These are phyloP conservation scores for Diaporthe amygdali DNA, from an alignment of 2,329 filamentous ascomycete species.

Conservation along the genomic window DNA sequence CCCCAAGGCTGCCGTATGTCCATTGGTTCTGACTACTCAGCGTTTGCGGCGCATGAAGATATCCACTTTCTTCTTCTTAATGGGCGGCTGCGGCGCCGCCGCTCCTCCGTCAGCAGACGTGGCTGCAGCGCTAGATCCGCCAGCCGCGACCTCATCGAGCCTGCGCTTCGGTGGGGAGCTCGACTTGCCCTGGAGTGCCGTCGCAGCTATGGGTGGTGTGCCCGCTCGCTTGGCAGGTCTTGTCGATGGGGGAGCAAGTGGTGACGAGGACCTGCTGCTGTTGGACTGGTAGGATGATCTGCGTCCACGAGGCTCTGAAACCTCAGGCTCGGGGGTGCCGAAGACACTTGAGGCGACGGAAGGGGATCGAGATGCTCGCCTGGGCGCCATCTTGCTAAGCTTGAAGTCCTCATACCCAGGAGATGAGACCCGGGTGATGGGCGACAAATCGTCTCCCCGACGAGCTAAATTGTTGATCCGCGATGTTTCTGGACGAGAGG, in stretches of 20 bases:
- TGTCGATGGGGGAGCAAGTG: constrained; percentile 12
- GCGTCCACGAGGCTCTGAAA: neutral
- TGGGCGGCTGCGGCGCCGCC: constrained; percentile 18
- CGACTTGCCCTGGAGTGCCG: neutral
- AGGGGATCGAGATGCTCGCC: constrained; percentile 3
- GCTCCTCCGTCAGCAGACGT: constrained; percentile 23
- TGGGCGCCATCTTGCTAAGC: neutral
- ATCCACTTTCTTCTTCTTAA: constrained; percentile 52
- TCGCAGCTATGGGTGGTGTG: neutral
- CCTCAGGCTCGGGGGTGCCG: neutral
- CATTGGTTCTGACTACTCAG: constrained; percentile 18
- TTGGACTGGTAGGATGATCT: constrained; percentile 16
- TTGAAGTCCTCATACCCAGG: neutral
- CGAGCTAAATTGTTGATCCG: constrained; percentile 5
- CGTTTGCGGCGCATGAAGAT: constrained; percentile 56
- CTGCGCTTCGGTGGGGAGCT: neutral
- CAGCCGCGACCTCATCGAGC: neutral
- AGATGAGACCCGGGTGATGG: neutral
- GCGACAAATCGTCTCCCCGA: neutral
- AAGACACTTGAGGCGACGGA: neutral
- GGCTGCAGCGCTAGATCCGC: constrained; percentile 5
- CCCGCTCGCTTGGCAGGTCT: neutral
- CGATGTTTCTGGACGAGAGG: neutral
- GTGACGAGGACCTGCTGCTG: constrained; percentile 29
- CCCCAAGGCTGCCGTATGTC: neutral